phyloP scores from a whole-genome alignment of 768 basidiomycete species.

The Boletus huronensis region DNA sequence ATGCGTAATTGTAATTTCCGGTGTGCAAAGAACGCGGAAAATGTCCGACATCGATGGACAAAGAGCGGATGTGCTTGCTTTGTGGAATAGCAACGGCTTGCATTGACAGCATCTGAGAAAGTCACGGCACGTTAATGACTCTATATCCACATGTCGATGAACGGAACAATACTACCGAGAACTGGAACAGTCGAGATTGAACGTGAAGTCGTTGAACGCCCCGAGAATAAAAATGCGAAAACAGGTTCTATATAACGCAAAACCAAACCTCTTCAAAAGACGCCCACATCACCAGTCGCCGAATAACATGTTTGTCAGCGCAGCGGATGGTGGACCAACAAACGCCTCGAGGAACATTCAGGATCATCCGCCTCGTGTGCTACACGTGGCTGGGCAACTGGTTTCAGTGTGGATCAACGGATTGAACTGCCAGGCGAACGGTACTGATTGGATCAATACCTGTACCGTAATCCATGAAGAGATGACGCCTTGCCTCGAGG shows the following conservation, averaged over 20 bases:
- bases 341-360: constrained; percentile 12
- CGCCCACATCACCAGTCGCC: constrained; percentile 7
- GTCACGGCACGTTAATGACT: background rate
- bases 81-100: background rate
- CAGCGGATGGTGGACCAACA: constrained; percentile 2
- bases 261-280: background rate
- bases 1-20: background rate
- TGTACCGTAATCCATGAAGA: background rate
- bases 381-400: constrained; percentile 12
- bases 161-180: background rate
- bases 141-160: background rate
- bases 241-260: background rate
- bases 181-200: background rate
- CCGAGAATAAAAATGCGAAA: background rate
- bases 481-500: constrained; percentile 9
- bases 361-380: constrained; percentile 17
- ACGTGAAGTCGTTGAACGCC: background rate
- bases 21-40: background rate
- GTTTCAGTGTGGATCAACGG: background rate
- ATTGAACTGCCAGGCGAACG: background rate
- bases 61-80: background rate
- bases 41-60: background rate
- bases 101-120: constrained; percentile 14
- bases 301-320: background rate
- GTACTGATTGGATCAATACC: constrained; percentile 3